Evolutionary conservation across 257 asterid genomes (phyloP).

Genomic region (Primulina tabacum): DNA sequence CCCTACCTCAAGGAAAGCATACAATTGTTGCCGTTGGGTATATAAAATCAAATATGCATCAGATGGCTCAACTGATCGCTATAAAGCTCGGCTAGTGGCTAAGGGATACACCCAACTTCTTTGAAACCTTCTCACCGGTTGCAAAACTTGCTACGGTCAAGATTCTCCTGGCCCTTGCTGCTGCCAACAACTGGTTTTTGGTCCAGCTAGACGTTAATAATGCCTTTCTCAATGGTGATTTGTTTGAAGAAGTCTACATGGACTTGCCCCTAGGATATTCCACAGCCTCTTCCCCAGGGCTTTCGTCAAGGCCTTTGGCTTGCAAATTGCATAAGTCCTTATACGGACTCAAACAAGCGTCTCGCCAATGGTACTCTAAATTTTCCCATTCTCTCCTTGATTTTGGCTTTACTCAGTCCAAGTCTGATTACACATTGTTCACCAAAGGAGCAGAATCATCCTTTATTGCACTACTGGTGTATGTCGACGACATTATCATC

Average conservation of each 20-base stretch:
- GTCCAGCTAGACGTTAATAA: not conserved
- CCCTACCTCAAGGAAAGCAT: not conserved
- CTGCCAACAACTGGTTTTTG: too few relatives aligned
- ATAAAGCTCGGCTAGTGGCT: slow-evolving; percentile 7
- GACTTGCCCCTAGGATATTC: not conserved
- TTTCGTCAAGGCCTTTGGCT: not conserved
- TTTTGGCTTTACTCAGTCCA: not conserved
- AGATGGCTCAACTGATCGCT: not conserved
- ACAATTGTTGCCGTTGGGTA: not conserved
- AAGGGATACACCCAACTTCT: not conserved
- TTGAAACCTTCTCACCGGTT: not conserved
- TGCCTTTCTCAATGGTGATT: not conserved
- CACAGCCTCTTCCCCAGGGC: too few relatives aligned
- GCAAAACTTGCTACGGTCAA: not conserved
- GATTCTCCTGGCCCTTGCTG: too few relatives aligned
- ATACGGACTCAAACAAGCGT: not conserved
- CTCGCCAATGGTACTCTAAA: not conserved
- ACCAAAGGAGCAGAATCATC: too few relatives aligned
- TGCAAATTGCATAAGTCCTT: not conserved
- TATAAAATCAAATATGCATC: not conserved
- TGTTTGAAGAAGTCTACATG: not conserved
- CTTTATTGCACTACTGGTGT: not conserved
- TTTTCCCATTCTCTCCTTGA: not conserved
- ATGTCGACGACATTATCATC: not conserved
- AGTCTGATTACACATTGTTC: not conserved